These are phyloP conservation scores for Geosmithia flava DNA, from an alignment of 2,329 filamentous ascomycete genomes.

Conservation along the genomic window DNA sequence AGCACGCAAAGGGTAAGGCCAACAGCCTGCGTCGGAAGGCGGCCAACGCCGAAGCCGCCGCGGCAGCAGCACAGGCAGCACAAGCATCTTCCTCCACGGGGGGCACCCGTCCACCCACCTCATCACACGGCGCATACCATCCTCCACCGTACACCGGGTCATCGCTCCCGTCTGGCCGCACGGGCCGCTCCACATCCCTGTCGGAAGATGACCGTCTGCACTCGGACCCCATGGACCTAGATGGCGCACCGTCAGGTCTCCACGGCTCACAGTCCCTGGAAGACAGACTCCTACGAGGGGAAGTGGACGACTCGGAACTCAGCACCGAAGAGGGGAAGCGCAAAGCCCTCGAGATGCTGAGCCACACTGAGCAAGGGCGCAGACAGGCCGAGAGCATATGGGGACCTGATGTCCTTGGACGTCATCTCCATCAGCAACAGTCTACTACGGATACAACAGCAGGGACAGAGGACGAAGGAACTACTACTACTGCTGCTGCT, in stretches of 20 bases:
- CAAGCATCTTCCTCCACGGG: not conserved
- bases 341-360: conserved; percentile 39
- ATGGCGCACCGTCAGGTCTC: conserved; percentile 21
- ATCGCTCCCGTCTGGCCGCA: conserved; percentile 12
- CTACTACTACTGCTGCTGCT: conserved; percentile 4
- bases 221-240: conserved; percentile 26
- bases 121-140: not conserved
- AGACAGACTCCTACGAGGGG: conserved; percentile 35
- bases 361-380: conserved; percentile 35
- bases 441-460: not conserved
- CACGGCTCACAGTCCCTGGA: conserved; percentile 29
- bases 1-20: conserved; percentile 68
- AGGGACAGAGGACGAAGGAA: conserved; percentile 5
- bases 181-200: conserved; percentile 6
- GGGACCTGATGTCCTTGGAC: conserved; percentile 34
- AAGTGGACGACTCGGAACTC: conserved; percentile 31
- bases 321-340: conserved; percentile 31
- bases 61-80: conserved; percentile 15
- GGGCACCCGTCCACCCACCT: not conserved
- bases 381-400: conserved; percentile 37
- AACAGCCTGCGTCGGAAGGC: conserved; percentile 63
- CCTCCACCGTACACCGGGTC: not conserved
- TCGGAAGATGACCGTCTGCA: conserved; percentile 12
- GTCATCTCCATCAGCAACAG: not conserved
- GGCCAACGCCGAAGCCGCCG: conserved; percentile 41